Base-by-base conservation (phyloP, 352 stramenopile genomes). In the Phytophthora sp. region DNA sequence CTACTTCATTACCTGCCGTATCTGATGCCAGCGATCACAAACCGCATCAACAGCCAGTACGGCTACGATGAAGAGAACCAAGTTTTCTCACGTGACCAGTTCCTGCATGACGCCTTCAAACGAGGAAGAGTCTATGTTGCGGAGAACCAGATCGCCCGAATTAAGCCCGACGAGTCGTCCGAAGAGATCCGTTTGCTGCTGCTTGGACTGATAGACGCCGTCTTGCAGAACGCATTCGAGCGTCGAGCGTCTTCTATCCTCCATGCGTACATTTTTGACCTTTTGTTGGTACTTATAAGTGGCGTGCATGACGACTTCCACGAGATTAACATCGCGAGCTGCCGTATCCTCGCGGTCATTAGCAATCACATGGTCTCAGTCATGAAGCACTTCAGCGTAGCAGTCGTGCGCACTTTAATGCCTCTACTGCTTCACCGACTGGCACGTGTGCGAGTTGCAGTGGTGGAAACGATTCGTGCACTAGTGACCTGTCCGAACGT, bases 381-480 rank as follows among this genome's bases (percentile, higher is more conserved):
- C 27, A 94, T 98, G 75, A 98, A 98, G 78, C 92, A 97, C 61
- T 98, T 98, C 63, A 94, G 88, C 11, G 83, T 96, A 16, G 97
- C 86, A 42, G 63, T 98, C 12, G 91, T 95, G 35, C 82, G 96
- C 31, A 80, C 82, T 7, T 44, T 79, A 42, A 62, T 86, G n/a
- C 80, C 95, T 26, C 74, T 96, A 50, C 82, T 98, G 20, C 57
- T 91, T 46, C 93, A 98, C 57, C 85, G 94, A n/a, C 87, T 97
- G 35, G 81, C 92, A 12, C 84, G 88, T 33, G 94, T 98, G 1
- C 83, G 94, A n/a, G 39, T 97, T 23, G 88, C 89, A 21, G 86
- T 81, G 4, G 80, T 98, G 38, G 71, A 90, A 35, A 80, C 92
- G 16, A 86, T 99, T 41, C 80, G 83, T 20, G 73, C 75, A n/a